Percentiles rank a stretch among this genome's conserved stretches.
These are phyloP conservation scores for Pelargonium myrrhifolium DNA, from an alignment of 441 rosid genomes.

Conservation along the genomic window DNA sequence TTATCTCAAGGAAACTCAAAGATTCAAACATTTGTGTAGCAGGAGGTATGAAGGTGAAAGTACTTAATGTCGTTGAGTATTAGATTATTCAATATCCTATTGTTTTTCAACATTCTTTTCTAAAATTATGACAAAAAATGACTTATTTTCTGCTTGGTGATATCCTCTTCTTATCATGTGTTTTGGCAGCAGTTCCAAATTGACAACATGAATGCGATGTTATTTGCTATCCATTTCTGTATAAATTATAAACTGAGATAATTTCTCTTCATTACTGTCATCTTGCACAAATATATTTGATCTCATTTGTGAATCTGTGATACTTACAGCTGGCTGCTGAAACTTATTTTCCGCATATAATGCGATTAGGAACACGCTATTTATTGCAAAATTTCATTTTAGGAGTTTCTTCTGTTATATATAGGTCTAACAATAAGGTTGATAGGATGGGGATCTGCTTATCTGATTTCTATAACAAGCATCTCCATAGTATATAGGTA, in stretches of 20 bases:
- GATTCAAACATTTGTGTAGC: slow-evolving; percentile 89
- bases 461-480: not conserved
- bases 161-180: not conserved
- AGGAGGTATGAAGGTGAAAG: slow-evolving; percentile 84
- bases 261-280: not conserved
- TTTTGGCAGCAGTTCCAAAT: not conserved
- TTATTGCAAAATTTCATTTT: not conserved
- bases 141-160: not conserved
- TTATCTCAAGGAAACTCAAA: slow-evolving; percentile 49
- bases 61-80: slow-evolving; percentile 20
- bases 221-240: not conserved
- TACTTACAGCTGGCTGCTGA: not conserved
- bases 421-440: not conserved
- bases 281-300: not conserved
- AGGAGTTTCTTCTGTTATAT: not conserved
- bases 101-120: not conserved
- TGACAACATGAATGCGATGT: not conserved
- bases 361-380: not conserved
- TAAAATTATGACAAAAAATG: not conserved
- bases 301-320: not conserved
- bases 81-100: not conserved
- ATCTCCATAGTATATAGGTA: not conserved
- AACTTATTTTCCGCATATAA: not conserved
- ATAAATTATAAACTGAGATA: not conserved
- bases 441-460: not conserved